Evolutionary conservation across 1,284 basidiomycete genomes (phyloP).

Genomic region (Psilocybe mexicana): DNA sequence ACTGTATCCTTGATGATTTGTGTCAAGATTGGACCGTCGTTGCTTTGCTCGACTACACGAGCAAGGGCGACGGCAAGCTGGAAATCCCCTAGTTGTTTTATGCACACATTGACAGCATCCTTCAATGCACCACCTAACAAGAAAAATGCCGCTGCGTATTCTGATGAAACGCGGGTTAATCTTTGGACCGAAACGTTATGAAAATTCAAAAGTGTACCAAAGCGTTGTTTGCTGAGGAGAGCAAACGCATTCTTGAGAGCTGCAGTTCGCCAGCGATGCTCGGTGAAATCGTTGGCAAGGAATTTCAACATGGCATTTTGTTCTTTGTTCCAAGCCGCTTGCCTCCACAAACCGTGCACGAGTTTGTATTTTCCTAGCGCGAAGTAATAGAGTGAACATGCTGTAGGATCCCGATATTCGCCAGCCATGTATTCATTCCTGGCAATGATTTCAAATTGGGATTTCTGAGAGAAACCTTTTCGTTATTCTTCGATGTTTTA

Average conservation of each 20-base stretch:
- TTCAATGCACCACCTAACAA: constrained; percentile 86
- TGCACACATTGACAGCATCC: constrained; percentile 91
- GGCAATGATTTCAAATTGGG: constrained; percentile 88
- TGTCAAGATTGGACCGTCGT: constrained; percentile 77
- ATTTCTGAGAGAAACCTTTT: constrained; percentile 47
- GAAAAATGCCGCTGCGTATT: constrained; percentile 98
- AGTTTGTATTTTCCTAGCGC: constrained; percentile 91
- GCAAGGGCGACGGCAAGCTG: constrained; percentile 89
- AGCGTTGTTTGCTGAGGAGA: constrained; percentile 88
- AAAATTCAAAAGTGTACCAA: constrained; percentile 49
- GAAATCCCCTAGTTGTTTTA: constrained; percentile 87
- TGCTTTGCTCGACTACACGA: constrained; percentile 79
- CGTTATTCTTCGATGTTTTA: not conserved
- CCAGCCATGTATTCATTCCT: constrained; percentile 89
- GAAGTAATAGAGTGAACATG: constrained; percentile 92
- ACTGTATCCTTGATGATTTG: constrained; percentile 75
- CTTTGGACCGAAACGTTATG: constrained; percentile 1
- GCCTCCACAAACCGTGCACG: constrained; percentile 94
- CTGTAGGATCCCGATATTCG: constrained; percentile 84
- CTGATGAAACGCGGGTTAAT: constrained; percentile 31
- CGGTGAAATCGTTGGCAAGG: constrained; percentile 86
- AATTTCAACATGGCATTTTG: constrained; percentile 92
- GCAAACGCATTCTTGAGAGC: constrained; percentile 98
- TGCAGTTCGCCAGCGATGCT: constrained; percentile 87
- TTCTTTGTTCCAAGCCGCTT: constrained; percentile 93